Conservation (phyloP, 148 eudicot genomes). For the Camellia japonica region DNA sequence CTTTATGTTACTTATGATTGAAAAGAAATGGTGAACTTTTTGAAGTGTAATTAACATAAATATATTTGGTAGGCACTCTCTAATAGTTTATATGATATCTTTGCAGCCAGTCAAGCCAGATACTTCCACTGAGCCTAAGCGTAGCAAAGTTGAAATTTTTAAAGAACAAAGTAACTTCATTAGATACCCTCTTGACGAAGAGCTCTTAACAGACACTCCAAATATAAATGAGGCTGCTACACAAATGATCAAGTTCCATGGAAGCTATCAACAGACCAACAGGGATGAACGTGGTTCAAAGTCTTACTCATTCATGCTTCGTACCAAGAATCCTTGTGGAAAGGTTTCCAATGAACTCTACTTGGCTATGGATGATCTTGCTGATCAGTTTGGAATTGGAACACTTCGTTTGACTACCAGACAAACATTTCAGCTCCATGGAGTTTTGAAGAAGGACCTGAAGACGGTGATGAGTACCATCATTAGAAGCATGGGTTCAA, state of each 20-base stretch:
- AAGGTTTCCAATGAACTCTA: constrained; percentile 84
- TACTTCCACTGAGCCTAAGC: constrained; percentile 64
- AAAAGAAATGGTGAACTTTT: background rate
- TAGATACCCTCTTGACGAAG: constrained; percentile 92
- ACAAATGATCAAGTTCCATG: constrained; percentile 95
- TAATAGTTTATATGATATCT: background rate
- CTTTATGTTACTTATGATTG: background rate
- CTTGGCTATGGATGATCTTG: constrained; percentile 94
- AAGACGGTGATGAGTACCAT: constrained; percentile 93
- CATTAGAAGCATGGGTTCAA: constrained; percentile 86
- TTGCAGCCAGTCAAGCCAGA: constrained; percentile 90
- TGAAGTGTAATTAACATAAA: background rate
- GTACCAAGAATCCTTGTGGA: constrained; percentile 95
- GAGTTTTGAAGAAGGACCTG: constrained; percentile 81
- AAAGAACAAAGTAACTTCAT: constrained; percentile 95
- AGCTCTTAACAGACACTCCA: constrained; percentile 73
- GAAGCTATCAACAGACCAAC: constrained; percentile 82
- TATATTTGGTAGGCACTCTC: background rate
- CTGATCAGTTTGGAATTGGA: constrained; percentile 92
- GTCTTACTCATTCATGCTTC: constrained; percentile 99
- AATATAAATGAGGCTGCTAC: constrained; percentile 84
- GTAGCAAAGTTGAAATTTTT: constrained; percentile 92
- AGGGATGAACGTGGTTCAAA: constrained; percentile 75
- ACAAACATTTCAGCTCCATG: constrained; percentile 98
- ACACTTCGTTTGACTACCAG: constrained; percentile 95